Percentiles rank a stretch among this genome's conserved stretches.
These are phyloP conservation scores for Fistulifera solaris DNA, from an alignment of 108 stramenopile genomes.

Conservation along the genomic window DNA sequence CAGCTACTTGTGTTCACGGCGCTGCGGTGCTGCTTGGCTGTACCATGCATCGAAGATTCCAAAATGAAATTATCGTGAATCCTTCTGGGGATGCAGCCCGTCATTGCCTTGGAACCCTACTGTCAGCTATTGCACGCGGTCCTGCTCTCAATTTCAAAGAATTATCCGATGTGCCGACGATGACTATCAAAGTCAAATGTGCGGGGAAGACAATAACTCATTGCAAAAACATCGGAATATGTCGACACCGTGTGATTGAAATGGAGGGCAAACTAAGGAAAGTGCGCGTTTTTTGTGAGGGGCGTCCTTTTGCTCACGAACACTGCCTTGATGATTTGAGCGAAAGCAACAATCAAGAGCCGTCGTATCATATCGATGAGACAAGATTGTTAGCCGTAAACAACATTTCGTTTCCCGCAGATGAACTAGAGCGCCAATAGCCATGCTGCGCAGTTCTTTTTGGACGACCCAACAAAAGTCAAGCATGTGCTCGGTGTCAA, in stretches of 20 bases:
- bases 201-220: not conserved
- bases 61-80: not conserved
- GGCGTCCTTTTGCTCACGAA: not conserved
- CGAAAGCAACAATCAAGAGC: not conserved
- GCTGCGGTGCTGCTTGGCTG: no score
- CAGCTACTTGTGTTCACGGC: not conserved
- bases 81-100: not conserved
- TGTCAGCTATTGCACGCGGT: constrained; percentile 18
- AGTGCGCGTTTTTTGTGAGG: not conserved
- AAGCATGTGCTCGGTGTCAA: constrained; percentile 35
- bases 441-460: constrained; percentile 14
- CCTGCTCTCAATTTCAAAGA: constrained; percentile 6
- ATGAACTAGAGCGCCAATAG: constrained; percentile 7
- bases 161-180: not conserved
- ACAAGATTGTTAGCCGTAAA: not conserved
- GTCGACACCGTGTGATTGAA: no score
- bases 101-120: constrained; percentile 11
- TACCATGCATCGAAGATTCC: no score
- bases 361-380: not conserved
- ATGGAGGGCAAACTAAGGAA: no score
- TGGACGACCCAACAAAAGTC: constrained; percentile 16
- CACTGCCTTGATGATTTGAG: not conserved
- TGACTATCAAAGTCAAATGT: constrained; percentile 17
- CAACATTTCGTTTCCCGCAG: not conserved
- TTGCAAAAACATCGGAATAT: no score